phyloP scores from a whole-genome alignment of 768 basidiomycete species.

The Collybia sp. region DNA sequence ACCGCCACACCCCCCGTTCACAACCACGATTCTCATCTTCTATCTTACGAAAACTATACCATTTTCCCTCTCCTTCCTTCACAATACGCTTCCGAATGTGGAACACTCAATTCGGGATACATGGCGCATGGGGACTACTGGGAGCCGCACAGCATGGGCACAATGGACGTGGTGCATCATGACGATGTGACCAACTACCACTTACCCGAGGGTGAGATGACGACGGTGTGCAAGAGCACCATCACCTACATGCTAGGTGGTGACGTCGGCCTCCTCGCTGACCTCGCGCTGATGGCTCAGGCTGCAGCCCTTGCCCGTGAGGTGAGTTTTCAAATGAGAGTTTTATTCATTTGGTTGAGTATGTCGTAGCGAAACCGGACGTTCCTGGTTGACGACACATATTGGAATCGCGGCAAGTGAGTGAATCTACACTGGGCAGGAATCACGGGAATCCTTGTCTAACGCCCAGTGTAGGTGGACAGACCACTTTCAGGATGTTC shows the following conservation, averaged over 20 bases:
- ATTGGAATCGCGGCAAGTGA: constrained; percentile 72
- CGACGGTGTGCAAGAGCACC: constrained; percentile 47
- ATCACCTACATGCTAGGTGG: constrained; percentile 74
- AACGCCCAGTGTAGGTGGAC: constrained; percentile 41
- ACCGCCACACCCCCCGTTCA: constrained; percentile 9
- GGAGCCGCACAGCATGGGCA: constrained; percentile 28
- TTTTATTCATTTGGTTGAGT: not conserved
- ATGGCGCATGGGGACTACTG: constrained; percentile 52
- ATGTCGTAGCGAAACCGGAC: constrained; percentile 50
- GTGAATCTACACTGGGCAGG: constrained; percentile 15
- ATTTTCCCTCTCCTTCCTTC: constrained; percentile 50
- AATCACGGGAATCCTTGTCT: no score
- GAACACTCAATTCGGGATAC: constrained; percentile 38
- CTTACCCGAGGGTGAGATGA: constrained; percentile 12
- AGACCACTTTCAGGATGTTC: constrained; percentile 59
- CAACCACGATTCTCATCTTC: constrained; percentile 18
- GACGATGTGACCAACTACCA: constrained; percentile 17
- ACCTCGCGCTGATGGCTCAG: constrained; percentile 65
- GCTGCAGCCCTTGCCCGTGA: constrained; percentile 62
- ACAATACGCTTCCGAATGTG: constrained; percentile 56
- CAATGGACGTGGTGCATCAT: constrained; percentile 30
- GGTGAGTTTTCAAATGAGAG: constrained; percentile 27
- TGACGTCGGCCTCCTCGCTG: constrained; percentile 57
- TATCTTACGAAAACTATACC: constrained; percentile 57
- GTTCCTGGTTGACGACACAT: constrained; percentile 64